Conservation (phyloP, 257 asterid genomes). For the Asclepias syriaca region DNA sequence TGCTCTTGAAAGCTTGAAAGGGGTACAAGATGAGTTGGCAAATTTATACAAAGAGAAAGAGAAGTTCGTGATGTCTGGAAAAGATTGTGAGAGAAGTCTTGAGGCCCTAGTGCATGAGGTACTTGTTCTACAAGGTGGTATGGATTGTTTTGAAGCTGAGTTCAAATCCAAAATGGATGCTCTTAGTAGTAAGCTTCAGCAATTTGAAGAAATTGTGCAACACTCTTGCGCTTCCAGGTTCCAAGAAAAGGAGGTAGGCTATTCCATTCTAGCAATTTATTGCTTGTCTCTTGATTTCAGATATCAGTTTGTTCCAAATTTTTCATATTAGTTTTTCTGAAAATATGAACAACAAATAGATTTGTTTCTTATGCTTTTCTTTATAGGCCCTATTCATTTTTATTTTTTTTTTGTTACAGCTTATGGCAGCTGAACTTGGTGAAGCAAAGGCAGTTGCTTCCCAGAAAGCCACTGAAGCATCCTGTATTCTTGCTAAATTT, state of each 20-base stretch:
- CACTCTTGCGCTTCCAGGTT: conserved; percentile 52
- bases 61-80: conserved; percentile 46
- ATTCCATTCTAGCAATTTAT: neutral
- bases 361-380: neutral
- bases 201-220: conserved; percentile 44
- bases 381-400: neutral
- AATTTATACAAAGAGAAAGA: conserved; percentile 53
- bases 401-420: conserved; percentile 32
- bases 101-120: conserved; percentile 42
- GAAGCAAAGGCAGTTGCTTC: conserved; percentile 69
- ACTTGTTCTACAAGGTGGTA: conserved; percentile 41
- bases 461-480: conserved; percentile 84
- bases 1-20: conserved; percentile 64
- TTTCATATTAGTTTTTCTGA: neutral
- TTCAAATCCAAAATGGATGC: conserved; percentile 37
- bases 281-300: neutral
- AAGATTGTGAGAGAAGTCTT: conserved; percentile 39
- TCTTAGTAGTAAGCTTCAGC: conserved; percentile 49
- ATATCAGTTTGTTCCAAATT: neutral
- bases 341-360: neutral
- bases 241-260: conserved; percentile 62
- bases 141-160: conserved; percentile 52
- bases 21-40: conserved; percentile 65
- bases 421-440: conserved; percentile 68
- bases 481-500: conserved; percentile 74